Percentiles rank a stretch among this genome's conserved stretches.
These are phyloP conservation scores for Apiosordaria backusii DNA, from an alignment of 495 filamentous ascomycete genomes.

Conservation along the genomic window DNA sequence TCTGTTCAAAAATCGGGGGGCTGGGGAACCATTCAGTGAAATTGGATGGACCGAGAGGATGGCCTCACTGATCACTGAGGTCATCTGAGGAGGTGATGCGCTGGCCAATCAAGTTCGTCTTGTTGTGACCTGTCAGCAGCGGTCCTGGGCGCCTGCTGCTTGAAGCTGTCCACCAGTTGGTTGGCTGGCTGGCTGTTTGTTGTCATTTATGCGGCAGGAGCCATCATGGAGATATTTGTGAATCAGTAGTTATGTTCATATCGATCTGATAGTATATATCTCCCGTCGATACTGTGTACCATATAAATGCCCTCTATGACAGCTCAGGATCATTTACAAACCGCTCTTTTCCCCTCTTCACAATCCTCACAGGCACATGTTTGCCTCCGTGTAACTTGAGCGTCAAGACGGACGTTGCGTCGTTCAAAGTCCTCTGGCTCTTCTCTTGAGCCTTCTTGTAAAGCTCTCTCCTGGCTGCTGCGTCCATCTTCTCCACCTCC, in stretches of 20 bases:
- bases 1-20: conserved; percentile 16
- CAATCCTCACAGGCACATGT: conserved; percentile 58
- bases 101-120: conserved; percentile 10
- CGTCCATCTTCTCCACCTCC: conserved; percentile 54
- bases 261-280: not conserved
- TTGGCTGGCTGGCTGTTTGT: not conserved
- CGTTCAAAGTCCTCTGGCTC: conserved; percentile 42
- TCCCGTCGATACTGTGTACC: not conserved
- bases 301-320: conserved; percentile 4
- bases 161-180: not conserved
- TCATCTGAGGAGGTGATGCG: conserved; percentile 11
- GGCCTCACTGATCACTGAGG: conserved; percentile 16
- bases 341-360: conserved; percentile 59
- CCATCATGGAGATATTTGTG: too few species aligned
- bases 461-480: conserved; percentile 43
- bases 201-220: not conserved
- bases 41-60: not conserved
- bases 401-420: conserved; percentile 56
- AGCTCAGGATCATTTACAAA: conserved; percentile 46
- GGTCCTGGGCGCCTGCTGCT: not conserved
- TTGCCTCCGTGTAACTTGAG: conserved; percentile 55
- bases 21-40: conserved; percentile 8
- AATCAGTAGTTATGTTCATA: not conserved
- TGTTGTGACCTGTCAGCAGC: not conserved
- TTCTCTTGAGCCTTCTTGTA: conserved; percentile 54